Percentiles rank a stretch among this genome's conserved stretches.
These are phyloP conservation scores for Ascomycota sp. DNA, from an alignment of 2,329 filamentous ascomycete species.

Conservation along the genomic window DNA sequence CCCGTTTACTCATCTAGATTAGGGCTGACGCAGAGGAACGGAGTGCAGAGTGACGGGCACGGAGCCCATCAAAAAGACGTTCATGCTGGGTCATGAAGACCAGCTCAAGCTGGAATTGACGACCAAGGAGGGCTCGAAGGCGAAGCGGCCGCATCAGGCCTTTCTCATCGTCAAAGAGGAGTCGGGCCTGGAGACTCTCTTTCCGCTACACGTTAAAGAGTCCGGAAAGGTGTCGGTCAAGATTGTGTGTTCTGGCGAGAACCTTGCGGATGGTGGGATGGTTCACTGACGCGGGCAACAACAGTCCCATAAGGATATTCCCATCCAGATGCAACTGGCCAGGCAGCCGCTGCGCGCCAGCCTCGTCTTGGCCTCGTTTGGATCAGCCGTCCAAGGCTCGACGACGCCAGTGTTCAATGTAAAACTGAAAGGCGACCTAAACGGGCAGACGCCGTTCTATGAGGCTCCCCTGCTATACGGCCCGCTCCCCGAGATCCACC, in stretches of 20 bases:
- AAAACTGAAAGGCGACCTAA: slow-evolving; percentile 41
- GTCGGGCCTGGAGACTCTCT: slow-evolving; percentile 69
- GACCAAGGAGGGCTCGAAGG: slow-evolving; percentile 54
- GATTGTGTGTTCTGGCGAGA: slow-evolving; percentile 40
- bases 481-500: slow-evolving; percentile 67
- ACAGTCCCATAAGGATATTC: slow-evolving; percentile 77
- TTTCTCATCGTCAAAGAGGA: slow-evolving; percentile 69
- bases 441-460: slow-evolving; percentile 35
- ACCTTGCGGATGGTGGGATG: slow-evolving; percentile 8
- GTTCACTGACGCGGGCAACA: too few species aligned
- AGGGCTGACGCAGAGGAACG: not conserved
- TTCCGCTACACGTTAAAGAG: slow-evolving; percentile 66
- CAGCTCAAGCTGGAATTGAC: slow-evolving; percentile 68
- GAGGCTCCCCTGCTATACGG: slow-evolving; percentile 63
- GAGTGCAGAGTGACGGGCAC: slow-evolving; percentile 34
- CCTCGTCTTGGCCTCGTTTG: slow-evolving; percentile 73
- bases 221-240: slow-evolving; percentile 72
- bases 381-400: slow-evolving; percentile 46
- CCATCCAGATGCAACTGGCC: slow-evolving; percentile 55
- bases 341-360: slow-evolving; percentile 54
- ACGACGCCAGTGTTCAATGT: slow-evolving; percentile 55
- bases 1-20: not conserved
- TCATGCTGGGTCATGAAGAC: slow-evolving; percentile 48
- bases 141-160: slow-evolving; percentile 80
- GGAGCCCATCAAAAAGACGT: slow-evolving; percentile 37